Percentiles rank a stretch among this genome's conserved stretches.
Evolutionary conservation across 140 eudicot genomes (phyloP).

Genomic region (Senecio squalidus): DNA sequence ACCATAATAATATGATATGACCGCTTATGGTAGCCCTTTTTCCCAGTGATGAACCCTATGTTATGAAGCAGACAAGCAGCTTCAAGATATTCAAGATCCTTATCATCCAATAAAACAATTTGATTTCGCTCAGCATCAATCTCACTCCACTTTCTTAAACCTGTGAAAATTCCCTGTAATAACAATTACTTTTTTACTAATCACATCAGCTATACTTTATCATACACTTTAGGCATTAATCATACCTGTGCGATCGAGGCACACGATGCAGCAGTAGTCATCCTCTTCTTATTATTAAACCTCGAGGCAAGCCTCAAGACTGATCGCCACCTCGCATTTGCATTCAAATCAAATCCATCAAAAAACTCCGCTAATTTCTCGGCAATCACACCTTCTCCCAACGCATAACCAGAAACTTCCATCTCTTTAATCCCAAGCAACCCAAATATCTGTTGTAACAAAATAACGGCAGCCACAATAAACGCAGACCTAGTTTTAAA

Average conservation of each 20-base stretch:
- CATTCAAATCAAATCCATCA: conserved; percentile 57
- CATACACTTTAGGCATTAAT: too few relatives aligned
- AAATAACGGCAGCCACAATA: conserved; percentile 66
- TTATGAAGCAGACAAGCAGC: conserved; percentile 95
- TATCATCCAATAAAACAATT: conserved; percentile 40
- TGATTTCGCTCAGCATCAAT: conserved; percentile 14
- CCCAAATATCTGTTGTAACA: conserved; percentile 65
- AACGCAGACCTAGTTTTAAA: conserved; percentile 51
- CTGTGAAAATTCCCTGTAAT: conserved; percentile 70
- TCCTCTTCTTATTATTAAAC: conserved; percentile 76
- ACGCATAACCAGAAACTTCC: conserved; percentile 77
- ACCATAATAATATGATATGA: conserved; percentile 71
- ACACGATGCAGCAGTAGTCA: conserved; percentile 52
- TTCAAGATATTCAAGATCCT: conserved; percentile 84
- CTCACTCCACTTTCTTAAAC: conserved; percentile 49
- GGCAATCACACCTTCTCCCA: conserved; percentile 80
- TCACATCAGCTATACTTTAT: too few relatives aligned
- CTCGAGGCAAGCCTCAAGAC: conserved; percentile 65
- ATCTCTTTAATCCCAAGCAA: conserved; percentile 60
- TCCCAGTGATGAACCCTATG: conserved; percentile 59
- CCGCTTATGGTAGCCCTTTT: conserved; percentile 76
- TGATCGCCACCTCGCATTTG: conserved; percentile 67
- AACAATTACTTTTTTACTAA: conserved; percentile 8
- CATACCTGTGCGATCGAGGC: conserved; percentile 64
- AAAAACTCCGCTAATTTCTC: conserved; percentile 45